Evolutionary conservation across 2,329 filamentous ascomycete species (phyloP), one percentile per base, ranked within the genome.

Genomic region (Arthrobotrys pseudoclavata): DNA sequence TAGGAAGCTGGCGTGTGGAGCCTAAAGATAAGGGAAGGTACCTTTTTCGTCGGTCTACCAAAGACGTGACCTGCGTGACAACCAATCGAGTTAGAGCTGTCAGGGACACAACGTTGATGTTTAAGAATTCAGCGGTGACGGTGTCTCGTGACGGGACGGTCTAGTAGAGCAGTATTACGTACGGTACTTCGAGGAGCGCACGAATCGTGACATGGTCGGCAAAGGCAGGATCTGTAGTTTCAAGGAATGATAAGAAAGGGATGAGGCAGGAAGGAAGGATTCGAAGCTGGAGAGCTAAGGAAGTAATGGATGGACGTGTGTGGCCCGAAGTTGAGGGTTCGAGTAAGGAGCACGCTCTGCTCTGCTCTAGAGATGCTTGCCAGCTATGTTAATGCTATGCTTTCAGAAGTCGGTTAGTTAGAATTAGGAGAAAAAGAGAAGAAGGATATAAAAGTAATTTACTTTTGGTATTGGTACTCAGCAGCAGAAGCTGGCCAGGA

Each of bases 11-110:
- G 13, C 55, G 55, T 24, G 34, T 24, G 55, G 34, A 60, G n/a
- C 55, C 55, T 42, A 20, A n/a, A 18, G 55, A 34, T 15, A 34
- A 55, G 48, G 13, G 22, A 42, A 69, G 20, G 69, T 85, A 89
- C 89, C 87, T 97, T 97, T 85, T 93, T 91, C 81, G 94, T 96
- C 79, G 93, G 87, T 86, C 96, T 96, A 84, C 96, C 96, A 87
- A 97, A 99, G 86, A 99, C 92, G 88, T 99, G 96, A 88, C 95
- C 95, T 97, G 55, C 61, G 67, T 63, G 53, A 42, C 85, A 70
- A 80, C 34, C 70, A 80, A 72, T 70, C 57, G 67, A 52, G 71
- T 78, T 67, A 80, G 79, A 60, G 82, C 82, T 80, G 62, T 69
- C 67, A 42, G 62, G 61, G 42, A 47, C 34, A 55, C 34, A 26